Evolutionary conservation across 1,284 basidiomycete species (phyloP), one percentile per base, ranked within the genome.

Genomic region (Ganoderma multipileum): DNA sequence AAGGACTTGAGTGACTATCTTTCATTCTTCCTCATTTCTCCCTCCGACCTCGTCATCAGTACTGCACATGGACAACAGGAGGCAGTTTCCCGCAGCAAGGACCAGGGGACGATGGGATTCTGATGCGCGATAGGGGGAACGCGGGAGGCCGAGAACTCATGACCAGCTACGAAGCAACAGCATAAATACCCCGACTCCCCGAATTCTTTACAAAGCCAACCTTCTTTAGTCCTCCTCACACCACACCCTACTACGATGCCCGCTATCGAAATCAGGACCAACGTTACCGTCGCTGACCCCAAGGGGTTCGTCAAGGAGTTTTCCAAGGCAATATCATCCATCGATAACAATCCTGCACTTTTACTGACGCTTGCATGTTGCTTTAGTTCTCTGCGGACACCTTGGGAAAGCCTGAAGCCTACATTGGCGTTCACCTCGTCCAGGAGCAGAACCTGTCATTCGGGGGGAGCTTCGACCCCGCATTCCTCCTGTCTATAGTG

Each of bases 361-460:
- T 33, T 52, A 58, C 67, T 7, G 28, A 38, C 42, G 58, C 18
- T 33, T 23, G n/a, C 39, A 23, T 38, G 20, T 47, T 61, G 42
- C 20, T 20, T 3, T 62, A 89, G 88, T 74, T 87, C 66, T 78
- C 82, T 14, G 86, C 87, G 0, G 77, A 84, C 65, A 81, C 82
- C 4, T 77, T 91, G 61, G 77, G 78, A 1, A 91, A 91, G 75
- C 88, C 88, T 0, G 85, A 89, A 73, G 55, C 69, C 8, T 83
- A 84, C 71, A 86, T 92, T 69, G 82, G 82, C 12, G 80, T 87
- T 68, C 82, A 82, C 67, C 84, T 88, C 73, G 82, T 77, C 20
- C 84, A 89, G 78, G 87, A 88, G 67, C 87, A 91, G 63, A 82
- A 80, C 42, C 81, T 91, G 71, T 83, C 86, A 7, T 91, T 89